Percentiles rank a stretch among this genome's conserved stretches.
These are phyloP conservation scores for Pluteus cervinus DNA, from an alignment of 768 basidiomycete species.

Conservation along the genomic window DNA sequence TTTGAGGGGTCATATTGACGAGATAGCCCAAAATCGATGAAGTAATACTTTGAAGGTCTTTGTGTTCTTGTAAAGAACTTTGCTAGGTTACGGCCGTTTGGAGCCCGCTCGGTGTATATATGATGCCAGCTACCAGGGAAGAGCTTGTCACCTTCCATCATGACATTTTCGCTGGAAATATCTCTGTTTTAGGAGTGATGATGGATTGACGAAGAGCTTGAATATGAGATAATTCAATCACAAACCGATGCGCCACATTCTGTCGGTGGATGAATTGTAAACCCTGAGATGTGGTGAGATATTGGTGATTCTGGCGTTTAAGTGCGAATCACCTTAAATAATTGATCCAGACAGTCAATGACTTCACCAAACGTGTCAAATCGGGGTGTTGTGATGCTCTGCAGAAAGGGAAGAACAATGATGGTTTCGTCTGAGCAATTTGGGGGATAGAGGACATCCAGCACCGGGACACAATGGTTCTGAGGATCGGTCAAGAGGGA, in stretches of 20 bases:
- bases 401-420: conserved; percentile 27
- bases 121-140: conserved; percentile 19
- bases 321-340: conserved; percentile 15
- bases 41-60: conserved; percentile 19
- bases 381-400: conserved; percentile 10
- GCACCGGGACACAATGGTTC: conserved; percentile 31
- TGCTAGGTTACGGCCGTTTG: too few species aligned
- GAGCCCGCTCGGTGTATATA: not conserved
- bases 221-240: not conserved
- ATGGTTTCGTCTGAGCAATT: conserved; percentile 12
- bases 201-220: not conserved
- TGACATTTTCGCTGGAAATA: conserved; percentile 21
- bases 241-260: conserved; percentile 23
- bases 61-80: conserved; percentile 16
- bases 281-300: conserved; percentile 14
- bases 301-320: not conserved
- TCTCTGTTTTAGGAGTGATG: conserved; percentile 15
- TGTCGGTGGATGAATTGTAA: conserved; percentile 28
- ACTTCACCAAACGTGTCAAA: conserved; percentile 26
- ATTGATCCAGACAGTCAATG: conserved; percentile 21
- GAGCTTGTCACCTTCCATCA: conserved; percentile 18
- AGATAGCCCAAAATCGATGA: conserved; percentile 27
- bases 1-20: conserved; percentile 17
- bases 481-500: conserved; percentile 11
- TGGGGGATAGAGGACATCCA: conserved; percentile 15